phyloP scores from a whole-genome alignment of 2,329 filamentous ascomycete species.

The Rutstroemia sp. region DNA sequence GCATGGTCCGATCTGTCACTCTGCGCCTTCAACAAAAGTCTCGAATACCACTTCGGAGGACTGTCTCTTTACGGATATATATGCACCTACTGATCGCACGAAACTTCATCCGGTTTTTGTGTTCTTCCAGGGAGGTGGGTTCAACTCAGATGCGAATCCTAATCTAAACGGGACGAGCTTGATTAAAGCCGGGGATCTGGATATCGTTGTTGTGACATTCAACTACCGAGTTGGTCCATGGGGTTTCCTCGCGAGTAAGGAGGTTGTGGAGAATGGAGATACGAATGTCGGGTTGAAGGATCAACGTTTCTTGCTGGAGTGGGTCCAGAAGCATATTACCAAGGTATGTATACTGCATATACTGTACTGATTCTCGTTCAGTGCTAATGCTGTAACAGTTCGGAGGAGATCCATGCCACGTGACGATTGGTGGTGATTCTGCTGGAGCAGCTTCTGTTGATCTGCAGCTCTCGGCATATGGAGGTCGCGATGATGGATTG shows the following conservation, averaged over 20 bases:
- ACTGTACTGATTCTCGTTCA: not conserved
- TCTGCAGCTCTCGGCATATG: slow-evolving; percentile 53
- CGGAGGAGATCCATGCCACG: slow-evolving; percentile 60
- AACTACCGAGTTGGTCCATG: slow-evolving; percentile 73
- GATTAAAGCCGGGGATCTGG: slow-evolving; percentile 47
- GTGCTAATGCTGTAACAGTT: slow-evolving; percentile 40
- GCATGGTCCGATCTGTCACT: slow-evolving; percentile 22
- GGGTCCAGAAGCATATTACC: slow-evolving; percentile 59
- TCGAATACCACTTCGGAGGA: slow-evolving; percentile 45
- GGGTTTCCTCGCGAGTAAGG: slow-evolving; percentile 59
- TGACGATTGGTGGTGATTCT: slow-evolving; percentile 61
- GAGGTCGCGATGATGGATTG: slow-evolving; percentile 39
- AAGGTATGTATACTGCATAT: slow-evolving; percentile 28
- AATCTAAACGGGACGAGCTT: slow-evolving; percentile 56
- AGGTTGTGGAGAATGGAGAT: slow-evolving; percentile 42
- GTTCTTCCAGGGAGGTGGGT: slow-evolving; percentile 54
- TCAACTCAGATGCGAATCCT: slow-evolving; percentile 40
- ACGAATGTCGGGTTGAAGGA: slow-evolving; percentile 66
- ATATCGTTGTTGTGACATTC: slow-evolving; percentile 63
- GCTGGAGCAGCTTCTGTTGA: slow-evolving; percentile 61
- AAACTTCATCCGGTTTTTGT: slow-evolving; percentile 50
- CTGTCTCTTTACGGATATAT: slow-evolving; percentile 62
- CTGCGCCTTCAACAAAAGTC: slow-evolving; percentile 19
- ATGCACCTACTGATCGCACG: slow-evolving; percentile 48
- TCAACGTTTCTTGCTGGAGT: slow-evolving; percentile 60